These are phyloP conservation scores for Irpex rosettiformis DNA, from an alignment of 1,284 basidiomycete genomes.

Conservation along the genomic window DNA sequence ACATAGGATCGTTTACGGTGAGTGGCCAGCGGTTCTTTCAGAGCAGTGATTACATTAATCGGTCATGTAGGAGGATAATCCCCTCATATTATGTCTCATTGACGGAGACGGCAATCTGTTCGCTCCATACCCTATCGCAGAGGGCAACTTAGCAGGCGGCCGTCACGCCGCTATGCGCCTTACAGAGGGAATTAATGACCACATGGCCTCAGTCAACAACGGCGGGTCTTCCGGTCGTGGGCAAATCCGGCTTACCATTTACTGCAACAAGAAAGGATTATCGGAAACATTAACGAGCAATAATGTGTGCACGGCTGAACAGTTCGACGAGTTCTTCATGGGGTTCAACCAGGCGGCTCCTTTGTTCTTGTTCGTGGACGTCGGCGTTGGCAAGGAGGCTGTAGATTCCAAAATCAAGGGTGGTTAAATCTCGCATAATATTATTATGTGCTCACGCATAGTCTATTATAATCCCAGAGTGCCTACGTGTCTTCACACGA, in stretches of 20 bases:
- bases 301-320: constrained; percentile 33
- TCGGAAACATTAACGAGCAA: constrained; percentile 34
- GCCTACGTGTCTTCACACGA: constrained; percentile 40
- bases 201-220: constrained; percentile 27
- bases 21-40: constrained; percentile 12
- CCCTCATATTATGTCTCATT: constrained; percentile 38
- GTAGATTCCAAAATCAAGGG: constrained; percentile 56
- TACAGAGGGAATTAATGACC: constrained; percentile 36
- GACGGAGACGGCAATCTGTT: constrained; percentile 51
- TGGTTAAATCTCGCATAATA: constrained; percentile 15
- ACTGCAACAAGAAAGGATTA: constrained; percentile 43
- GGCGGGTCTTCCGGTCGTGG: constrained; percentile 26
- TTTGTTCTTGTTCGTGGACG: constrained; percentile 49
- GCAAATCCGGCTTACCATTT: constrained; percentile 41
- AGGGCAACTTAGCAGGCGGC: constrained; percentile 39
- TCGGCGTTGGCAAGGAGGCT: constrained; percentile 54
- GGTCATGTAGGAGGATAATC: constrained; percentile 34
- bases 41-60: no score
- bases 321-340: constrained; percentile 42
- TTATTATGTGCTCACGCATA: background rate
- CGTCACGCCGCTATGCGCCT: constrained; percentile 40
- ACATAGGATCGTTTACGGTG: constrained; percentile 33
- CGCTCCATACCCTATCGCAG: constrained; percentile 33
- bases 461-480: constrained; percentile 29
- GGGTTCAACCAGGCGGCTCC: constrained; percentile 47